These are phyloP conservation scores for Achlya hypogyna DNA, from an alignment of 352 stramenopile genomes.

Conservation along the genomic window DNA sequence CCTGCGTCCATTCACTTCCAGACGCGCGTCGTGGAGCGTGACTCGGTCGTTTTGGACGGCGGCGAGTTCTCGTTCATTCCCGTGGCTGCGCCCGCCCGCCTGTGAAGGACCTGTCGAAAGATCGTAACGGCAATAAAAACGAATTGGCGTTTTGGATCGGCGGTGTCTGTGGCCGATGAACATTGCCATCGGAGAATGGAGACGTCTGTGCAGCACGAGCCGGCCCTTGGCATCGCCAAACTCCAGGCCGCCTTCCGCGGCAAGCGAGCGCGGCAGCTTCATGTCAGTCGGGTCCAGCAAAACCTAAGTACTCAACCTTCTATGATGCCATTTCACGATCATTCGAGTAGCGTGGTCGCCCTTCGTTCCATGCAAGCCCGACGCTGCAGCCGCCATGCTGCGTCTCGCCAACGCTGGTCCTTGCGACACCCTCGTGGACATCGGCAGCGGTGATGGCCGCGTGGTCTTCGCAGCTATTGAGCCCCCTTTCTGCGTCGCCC, in stretches of 20 bases:
- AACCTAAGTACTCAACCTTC: constrained; percentile 34
- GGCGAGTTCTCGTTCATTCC: constrained; percentile 57
- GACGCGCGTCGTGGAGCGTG: constrained; percentile 60
- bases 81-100: neutral
- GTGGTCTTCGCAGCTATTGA: constrained; percentile 37
- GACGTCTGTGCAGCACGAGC: too few relatives aligned
- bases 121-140: neutral
- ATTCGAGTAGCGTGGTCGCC: constrained; percentile 45
- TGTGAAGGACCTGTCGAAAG: neutral
- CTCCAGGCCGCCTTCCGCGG: constrained; percentile 54
- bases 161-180: neutral
- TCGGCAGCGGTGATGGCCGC: constrained; percentile 56
- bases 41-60: constrained; percentile 65
- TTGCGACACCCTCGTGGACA: constrained; percentile 44
- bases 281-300: constrained; percentile 41
- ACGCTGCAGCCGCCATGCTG: constrained; percentile 47
- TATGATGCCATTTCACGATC: constrained; percentile 1
- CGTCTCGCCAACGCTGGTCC: constrained; percentile 29
- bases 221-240: constrained; percentile 24
- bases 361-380: constrained; percentile 49
- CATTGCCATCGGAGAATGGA: neutral
- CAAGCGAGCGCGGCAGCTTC: constrained; percentile 36
- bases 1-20: constrained; percentile 52
- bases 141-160: neutral
- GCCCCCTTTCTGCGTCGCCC: constrained; percentile 18